Percentiles rank a stretch among this genome's conserved stretches.
Conservation (phyloP, 768 basidiomycete species). For the Boletus bicolor region DNA sequence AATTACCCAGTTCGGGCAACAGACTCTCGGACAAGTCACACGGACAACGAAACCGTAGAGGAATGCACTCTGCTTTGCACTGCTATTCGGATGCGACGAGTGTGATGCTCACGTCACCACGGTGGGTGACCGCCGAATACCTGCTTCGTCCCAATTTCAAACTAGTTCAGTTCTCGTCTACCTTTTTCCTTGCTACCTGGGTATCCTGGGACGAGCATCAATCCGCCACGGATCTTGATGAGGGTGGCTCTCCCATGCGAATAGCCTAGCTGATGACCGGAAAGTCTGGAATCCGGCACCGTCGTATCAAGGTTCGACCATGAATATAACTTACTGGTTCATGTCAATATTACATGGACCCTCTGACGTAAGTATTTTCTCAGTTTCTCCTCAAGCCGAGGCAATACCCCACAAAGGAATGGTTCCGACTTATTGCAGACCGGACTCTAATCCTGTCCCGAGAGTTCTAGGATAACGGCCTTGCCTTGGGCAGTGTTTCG, state of each 20-base stretch:
- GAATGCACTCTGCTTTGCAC: too few relatives aligned
- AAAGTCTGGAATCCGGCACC: too few relatives aligned
- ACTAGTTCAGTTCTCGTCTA: neutral
- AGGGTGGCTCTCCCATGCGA: neutral
- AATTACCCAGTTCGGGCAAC: neutral
- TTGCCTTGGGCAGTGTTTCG: neutral
- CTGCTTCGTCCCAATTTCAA: neutral
- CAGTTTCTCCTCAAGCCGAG: neutral
- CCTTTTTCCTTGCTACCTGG: neutral
- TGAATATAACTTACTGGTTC: neutral
- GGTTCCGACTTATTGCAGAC: neutral
- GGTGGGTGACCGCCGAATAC: slow-evolving; percentile 1
- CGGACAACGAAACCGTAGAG: neutral
- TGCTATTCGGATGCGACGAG: neutral
- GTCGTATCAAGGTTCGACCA: neutral
- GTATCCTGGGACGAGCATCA: neutral
- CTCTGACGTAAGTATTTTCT: neutral
- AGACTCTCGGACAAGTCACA: neutral
- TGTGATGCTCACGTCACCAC: slow-evolving; percentile 2
- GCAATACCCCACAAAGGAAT: neutral
- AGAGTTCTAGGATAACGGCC: neutral
- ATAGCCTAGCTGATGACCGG: neutral
- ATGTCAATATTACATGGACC: neutral
- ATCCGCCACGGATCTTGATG: neutral
- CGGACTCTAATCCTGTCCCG: neutral